These are phyloP conservation scores for Starmerella floris DNA, from an alignment of 805 yeast genomes.

Conservation along the genomic window DNA sequence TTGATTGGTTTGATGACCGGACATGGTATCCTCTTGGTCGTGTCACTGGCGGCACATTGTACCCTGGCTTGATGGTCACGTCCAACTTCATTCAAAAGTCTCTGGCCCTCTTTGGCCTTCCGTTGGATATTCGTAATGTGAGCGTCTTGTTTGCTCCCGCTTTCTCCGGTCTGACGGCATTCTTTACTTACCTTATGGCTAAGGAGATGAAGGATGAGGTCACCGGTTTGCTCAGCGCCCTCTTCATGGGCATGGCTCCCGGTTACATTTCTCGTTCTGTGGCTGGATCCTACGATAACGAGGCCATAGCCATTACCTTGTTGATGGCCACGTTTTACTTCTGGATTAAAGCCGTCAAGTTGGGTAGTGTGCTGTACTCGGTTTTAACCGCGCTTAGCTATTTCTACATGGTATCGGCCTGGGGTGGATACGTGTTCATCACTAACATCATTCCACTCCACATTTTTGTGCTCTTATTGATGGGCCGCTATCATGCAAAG, in stretches of 20 bases:
- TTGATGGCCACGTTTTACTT: constrained; percentile 89
- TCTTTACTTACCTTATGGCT: constrained; percentile 76
- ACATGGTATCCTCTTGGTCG: constrained; percentile 99
- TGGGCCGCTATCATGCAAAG: constrained; percentile 84
- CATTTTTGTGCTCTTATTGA: constrained; percentile 71
- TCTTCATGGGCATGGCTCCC: constrained; percentile 94
- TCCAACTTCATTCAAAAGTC: constrained; percentile 78
- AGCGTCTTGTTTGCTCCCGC: constrained; percentile 96
- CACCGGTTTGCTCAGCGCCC: constrained; percentile 85
- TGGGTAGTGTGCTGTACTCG: constrained; percentile 78
- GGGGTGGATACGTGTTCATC: constrained; percentile 99
- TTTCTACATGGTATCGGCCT: constrained; percentile 97
- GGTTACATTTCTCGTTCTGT: constrained; percentile 97
- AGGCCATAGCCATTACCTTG: constrained; percentile 93
- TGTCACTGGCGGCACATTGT: constrained; percentile 96
- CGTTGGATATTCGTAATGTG: constrained; percentile 86
- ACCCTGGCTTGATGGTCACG: constrained; percentile 97
- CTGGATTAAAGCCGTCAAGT: constrained; percentile 88
- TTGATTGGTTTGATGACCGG: constrained; percentile 97
- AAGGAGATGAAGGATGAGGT: constrained; percentile 77
- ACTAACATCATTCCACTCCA: constrained; percentile 95
- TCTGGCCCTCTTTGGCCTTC: constrained; percentile 52
- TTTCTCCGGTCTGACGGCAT: constrained; percentile 83
- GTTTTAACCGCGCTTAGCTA: constrained; percentile 74
- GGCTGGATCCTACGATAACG: constrained; percentile 97